Conservation (phyloP, 768 basidiomycete species). For the Termitomyces bulborhizus region DNA sequence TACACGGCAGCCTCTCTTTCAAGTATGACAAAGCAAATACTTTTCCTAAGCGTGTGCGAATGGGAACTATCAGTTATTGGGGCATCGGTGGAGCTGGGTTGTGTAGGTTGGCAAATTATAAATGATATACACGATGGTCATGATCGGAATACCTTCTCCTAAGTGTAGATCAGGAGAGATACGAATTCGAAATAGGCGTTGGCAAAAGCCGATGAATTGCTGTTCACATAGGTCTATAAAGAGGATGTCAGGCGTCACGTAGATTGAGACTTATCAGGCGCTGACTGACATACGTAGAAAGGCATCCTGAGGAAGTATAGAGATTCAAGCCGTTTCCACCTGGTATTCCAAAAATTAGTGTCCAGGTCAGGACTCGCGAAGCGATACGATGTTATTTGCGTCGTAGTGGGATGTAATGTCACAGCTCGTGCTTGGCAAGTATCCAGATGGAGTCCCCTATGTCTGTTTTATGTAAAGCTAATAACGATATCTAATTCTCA, state of each 20-base stretch:
- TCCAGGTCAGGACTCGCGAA: background rate
- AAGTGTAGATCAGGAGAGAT: conserved; percentile 36
- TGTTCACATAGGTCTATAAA: conserved; percentile 48
- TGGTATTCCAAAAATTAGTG: conserved; percentile 6
- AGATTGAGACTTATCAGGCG: conserved; percentile 4
- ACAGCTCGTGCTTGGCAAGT: conserved; percentile 55
- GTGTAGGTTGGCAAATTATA: background rate
- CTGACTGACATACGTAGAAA: conserved; percentile 51
- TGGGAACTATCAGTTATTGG: background rate
- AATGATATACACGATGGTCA: background rate
- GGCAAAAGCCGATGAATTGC: conserved; percentile 55
- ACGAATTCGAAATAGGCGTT: conserved; percentile 67
- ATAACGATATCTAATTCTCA: background rate
- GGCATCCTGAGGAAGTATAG: conserved; percentile 43
- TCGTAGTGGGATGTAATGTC: conserved; percentile 50
- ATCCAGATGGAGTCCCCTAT: conserved; percentile 50
- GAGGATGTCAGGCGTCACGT: background rate
- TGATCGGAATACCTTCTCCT: background rate
- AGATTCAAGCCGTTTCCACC: conserved; percentile 57
- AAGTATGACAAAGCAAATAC: background rate
- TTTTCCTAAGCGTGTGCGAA: background rate
- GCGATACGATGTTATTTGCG: conserved; percentile 47
- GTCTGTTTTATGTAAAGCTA: background rate
- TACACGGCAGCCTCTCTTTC: background rate
- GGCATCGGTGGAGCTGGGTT: background rate